These are phyloP conservation scores for Ramularia collo-cygni DNA, from an alignment of 2,329 filamentous ascomycete species.

Conservation along the genomic window DNA sequence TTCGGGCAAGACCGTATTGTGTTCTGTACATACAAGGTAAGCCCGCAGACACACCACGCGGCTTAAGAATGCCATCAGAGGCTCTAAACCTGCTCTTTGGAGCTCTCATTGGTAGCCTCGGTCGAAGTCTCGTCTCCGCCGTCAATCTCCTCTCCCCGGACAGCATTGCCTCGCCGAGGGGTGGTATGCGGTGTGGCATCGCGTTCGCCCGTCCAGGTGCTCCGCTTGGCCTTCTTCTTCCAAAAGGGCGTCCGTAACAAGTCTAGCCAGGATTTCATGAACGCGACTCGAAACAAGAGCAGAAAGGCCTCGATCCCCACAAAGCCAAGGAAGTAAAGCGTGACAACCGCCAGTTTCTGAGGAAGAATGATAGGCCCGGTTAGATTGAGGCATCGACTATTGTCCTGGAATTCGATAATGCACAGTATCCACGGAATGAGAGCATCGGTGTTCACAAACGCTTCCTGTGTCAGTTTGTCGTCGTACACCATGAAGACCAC, in stretches of 20 bases:
- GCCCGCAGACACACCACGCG: too few species aligned
- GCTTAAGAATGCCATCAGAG: too few species aligned
- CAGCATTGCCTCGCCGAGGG: too few species aligned
- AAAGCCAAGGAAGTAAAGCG: constrained; percentile 20
- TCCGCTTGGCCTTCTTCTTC: constrained; percentile 9
- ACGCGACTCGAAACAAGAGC: constrained; percentile 17
- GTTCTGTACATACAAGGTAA: too few species aligned
- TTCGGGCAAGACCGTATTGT: too few species aligned
- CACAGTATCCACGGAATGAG: constrained; percentile 24
- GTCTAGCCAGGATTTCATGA: constrained; percentile 18
- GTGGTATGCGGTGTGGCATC: too few species aligned
- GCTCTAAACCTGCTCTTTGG: too few species aligned
- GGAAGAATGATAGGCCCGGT: constrained; percentile 18
- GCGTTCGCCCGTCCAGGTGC: background rate
- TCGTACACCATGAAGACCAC: constrained; percentile 22
- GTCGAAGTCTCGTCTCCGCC: too few species aligned
- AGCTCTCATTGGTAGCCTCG: too few species aligned
- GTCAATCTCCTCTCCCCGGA: too few species aligned
- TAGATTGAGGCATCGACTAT: constrained; percentile 13
- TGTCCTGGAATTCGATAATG: constrained; percentile 18
- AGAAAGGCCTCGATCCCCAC: constrained; percentile 22
- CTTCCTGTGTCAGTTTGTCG: constrained; percentile 12
- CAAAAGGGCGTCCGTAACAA: constrained; percentile 7
- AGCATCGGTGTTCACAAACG: constrained; percentile 17
- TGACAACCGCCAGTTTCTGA: constrained; percentile 16